A percentile compares a stretch with the other conserved stretches of the same genome.
Conservation (phyloP, 78 protist genomes). For the Mantamonas sphyraenae region DNA sequence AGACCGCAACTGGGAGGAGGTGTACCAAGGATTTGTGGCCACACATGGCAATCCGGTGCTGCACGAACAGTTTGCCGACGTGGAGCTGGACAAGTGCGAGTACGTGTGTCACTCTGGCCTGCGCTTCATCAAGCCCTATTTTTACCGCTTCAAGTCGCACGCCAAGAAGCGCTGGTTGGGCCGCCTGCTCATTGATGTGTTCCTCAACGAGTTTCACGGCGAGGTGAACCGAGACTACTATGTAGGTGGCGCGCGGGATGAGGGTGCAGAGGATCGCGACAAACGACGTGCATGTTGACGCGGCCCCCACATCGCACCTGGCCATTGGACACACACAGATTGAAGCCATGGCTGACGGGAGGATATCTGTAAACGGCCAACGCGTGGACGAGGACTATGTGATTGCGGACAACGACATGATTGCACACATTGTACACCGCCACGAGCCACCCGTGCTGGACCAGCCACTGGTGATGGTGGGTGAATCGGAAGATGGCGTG, state of each 20-base stretch:
- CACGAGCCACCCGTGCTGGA: conserved; percentile 74
- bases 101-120: too few species aligned
- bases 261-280: neutral
- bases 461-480: conserved; percentile 1
- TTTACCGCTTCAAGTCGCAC: conserved; percentile 24
- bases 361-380: conserved; percentile 26
- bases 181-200: conserved; percentile 36
- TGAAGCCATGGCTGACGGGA: conserved; percentile 39
- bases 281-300: neutral
- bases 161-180: conserved; percentile 77
- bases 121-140: conserved; percentile 59
- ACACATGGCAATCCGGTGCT: too few species aligned
- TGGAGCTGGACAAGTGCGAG: too few species aligned
- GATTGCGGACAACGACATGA: conserved; percentile 14
- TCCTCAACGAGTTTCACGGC: conserved; percentile 38
- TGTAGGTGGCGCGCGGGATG: conserved; percentile 4
- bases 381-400: neutral
- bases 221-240: conserved; percentile 8
- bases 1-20: too few species aligned
- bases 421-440: conserved; percentile 64
- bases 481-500: conserved; percentile 43
- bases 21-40: too few species aligned
- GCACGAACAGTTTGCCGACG: too few species aligned
- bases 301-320: neutral
- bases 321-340: neutral